phyloP scores from a whole-genome alignment of 371 early-diverging fungal species.

The Haplosporangium sp. region DNA sequence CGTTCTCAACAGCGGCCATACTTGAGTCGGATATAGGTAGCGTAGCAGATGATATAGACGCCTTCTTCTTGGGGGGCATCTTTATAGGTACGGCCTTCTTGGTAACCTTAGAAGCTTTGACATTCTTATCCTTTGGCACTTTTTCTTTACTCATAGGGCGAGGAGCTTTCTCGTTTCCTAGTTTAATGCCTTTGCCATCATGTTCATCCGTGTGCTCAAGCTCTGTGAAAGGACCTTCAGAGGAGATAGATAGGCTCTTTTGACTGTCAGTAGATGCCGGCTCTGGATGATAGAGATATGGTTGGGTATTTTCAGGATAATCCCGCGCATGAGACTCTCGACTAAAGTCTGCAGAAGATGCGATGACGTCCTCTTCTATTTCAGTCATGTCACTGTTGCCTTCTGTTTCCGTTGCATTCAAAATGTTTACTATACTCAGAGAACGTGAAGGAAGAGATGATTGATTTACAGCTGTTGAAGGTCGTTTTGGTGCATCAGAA shows the following conservation, averaged over 20 bases:
- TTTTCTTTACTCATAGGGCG: slow-evolving; percentile 19
- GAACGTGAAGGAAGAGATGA: slow-evolving; percentile 24
- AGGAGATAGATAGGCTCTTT: slow-evolving; percentile 1
- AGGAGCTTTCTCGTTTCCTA: slow-evolving; percentile 12
- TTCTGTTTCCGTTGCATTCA: slow-evolving; percentile 33
- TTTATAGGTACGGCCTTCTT: background rate
- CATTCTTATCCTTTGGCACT: slow-evolving; percentile 25
- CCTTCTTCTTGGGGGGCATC: slow-evolving; percentile 29
- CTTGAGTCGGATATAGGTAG: background rate
- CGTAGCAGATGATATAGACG: slow-evolving; percentile 1
- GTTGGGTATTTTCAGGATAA: background rate
- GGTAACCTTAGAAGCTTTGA: slow-evolving; percentile 15
- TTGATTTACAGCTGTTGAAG: slow-evolving; percentile 6
- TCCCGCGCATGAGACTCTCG: background rate
- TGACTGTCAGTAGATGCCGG: background rate
- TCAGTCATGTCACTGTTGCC: slow-evolving; percentile 7
- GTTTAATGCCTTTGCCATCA: background rate
- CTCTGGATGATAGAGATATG: background rate
- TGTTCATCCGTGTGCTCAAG: background rate
- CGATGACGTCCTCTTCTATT: slow-evolving; percentile 3
- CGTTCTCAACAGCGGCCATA: background rate
- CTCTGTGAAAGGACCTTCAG: background rate
- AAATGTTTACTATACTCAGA: slow-evolving; percentile 39
- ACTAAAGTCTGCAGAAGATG: background rate
- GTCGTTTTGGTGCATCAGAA: slow-evolving; percentile 5